Evolutionary conservation across 2,329 filamentous ascomycete genomes (phyloP), one percentile per base, ranked within the genome.

Genomic region (Xylariaceae sp.): DNA sequence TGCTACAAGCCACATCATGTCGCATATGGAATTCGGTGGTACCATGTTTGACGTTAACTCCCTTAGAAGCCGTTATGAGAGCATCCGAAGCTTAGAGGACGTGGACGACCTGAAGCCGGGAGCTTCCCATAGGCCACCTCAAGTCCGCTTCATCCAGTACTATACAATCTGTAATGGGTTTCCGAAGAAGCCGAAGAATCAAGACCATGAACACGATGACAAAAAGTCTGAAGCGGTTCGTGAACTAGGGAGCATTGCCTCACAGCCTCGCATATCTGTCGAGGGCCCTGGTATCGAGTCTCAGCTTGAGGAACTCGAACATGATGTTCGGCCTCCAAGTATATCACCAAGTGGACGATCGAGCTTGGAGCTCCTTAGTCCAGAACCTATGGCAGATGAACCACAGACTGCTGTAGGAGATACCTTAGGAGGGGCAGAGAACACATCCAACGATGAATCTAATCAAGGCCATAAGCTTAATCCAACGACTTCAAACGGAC

Each of bases 71-170:
- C 81, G 92, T 30, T 96, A 96, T 73, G 79, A 80, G 23, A 82
- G 76, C 48, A 75, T 96, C 30, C 82, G 89, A 56, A 82, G 80
- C 1, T 76, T 96, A 8, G 91, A 96, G 70, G 86, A 89, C 68
- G 77, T 86, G 3, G 82, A 89, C 58, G 84, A 88, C 63, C 67
- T 81, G 1, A 73, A 69, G 50, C 62, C 68, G 18, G 66, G 67
- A 2, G 65, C 68, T n/a, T 64, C 70, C 18, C 76, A 78, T 48
- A 64, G 75, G 2, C 68, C 76, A 1, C 76, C 78, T 2, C 79
- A 87, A 55, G 83, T 94, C 9, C 82, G 91, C 13, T 96, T 96
- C 68, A 80, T 90, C 59, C 96, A 96, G 70, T 96, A 96, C 72
- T 96, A 93, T 71, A 96, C 92, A 1, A 82, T 89, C n/a, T 92